Conservation (phyloP, 257 asterid species). For the Solanum sejunctum region DNA sequence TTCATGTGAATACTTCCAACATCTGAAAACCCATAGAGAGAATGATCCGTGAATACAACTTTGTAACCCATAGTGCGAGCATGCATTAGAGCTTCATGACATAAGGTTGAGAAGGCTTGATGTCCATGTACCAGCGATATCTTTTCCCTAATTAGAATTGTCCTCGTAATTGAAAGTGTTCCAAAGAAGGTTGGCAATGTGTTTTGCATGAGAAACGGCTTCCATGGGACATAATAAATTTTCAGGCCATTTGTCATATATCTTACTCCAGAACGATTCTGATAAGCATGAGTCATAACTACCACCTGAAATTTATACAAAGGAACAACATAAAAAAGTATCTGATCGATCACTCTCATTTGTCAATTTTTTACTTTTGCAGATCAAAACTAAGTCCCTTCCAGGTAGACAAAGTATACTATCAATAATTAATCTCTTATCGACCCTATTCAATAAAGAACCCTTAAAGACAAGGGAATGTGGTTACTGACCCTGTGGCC, state of each 20-base stretch:
- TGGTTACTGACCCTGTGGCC: conserved; percentile 66
- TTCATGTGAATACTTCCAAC: conserved; percentile 97
- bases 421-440: background rate
- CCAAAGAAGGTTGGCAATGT: conserved; percentile 87
- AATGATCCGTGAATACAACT: conserved; percentile 96
- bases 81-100: conserved; percentile 93
- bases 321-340: background rate
- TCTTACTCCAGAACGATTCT: conserved; percentile 83
- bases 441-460: background rate
- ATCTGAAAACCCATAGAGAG: conserved; percentile 94
- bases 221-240: conserved; percentile 92
- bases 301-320: conserved; percentile 44
- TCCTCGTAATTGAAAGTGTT: conserved; percentile 72
- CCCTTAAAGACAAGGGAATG: background rate
- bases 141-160: conserved; percentile 71
- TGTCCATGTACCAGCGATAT: conserved; percentile 91
- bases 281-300: conserved; percentile 91
- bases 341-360: background rate
- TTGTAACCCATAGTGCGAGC: conserved; percentile 97
- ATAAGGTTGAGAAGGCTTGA: conserved; percentile 91
- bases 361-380: background rate
- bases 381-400: background rate
- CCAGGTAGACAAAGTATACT: background rate
- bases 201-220: conserved; percentile 83
- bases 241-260: conserved; percentile 90